Evolutionary conservation across 208 protist genomes (phyloP).

Genomic region (Leptomonas pyrrhocoris): DNA sequence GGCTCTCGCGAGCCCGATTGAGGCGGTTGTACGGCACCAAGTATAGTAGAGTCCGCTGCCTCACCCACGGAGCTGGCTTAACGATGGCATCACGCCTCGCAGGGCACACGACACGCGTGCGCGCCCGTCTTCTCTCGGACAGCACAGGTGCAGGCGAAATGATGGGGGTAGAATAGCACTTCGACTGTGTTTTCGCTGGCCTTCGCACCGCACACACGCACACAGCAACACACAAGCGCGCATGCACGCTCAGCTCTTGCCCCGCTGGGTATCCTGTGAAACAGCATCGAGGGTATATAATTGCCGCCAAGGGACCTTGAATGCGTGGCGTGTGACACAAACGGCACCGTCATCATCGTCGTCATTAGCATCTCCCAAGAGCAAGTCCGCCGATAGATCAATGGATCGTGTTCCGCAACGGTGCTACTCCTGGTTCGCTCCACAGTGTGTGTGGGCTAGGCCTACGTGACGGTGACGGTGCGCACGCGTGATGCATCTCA

Average conservation of each 20-base stretch:
- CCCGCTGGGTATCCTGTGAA: conserved; percentile 45
- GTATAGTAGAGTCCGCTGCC: conserved; percentile 31
- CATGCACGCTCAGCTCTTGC: conserved; percentile 18
- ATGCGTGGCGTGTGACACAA: conserved; percentile 3
- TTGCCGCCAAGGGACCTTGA: conserved; percentile 43
- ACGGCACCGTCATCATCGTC: background rate
- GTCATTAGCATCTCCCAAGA: conserved; percentile 33
- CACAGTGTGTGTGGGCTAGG: too few relatives aligned
- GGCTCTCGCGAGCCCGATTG: conserved; percentile 37
- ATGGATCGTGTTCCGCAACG: conserved; percentile 26
- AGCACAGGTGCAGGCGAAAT: conserved; percentile 40
- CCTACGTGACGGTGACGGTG: too few relatives aligned
- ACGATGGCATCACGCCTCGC: background rate
- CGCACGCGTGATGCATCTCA: too few relatives aligned
- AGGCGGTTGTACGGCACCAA: conserved; percentile 33
- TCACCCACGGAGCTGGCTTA: conserved; percentile 31
- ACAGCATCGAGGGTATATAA: conserved; percentile 36
- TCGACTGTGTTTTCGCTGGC: conserved; percentile 39
- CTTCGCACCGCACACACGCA: background rate
- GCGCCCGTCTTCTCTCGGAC: conserved; percentile 5
- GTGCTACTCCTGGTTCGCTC: conserved; percentile 31
- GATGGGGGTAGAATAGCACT: conserved; percentile 23
- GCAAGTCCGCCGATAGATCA: conserved; percentile 31
- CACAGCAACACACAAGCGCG: conserved; percentile 3
- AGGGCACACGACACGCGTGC: background rate